Evolutionary conservation across 805 yeast genomes (phyloP).

Genomic region (Blastobotrys attinorum): DNA sequence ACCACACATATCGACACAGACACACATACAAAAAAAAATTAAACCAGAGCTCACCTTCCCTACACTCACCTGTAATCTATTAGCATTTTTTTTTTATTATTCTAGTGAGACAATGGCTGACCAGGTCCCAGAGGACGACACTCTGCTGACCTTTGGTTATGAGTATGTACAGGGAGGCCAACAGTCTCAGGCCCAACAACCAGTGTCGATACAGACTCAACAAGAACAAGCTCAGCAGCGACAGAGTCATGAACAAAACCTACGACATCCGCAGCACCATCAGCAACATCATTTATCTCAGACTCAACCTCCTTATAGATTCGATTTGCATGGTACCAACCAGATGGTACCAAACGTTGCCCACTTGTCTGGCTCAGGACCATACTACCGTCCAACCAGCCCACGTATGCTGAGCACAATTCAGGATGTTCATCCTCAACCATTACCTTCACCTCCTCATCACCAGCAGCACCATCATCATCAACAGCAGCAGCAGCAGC

Average conservation of each 20-base stretch:
- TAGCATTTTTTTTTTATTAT: no score
- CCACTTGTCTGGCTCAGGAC: neutral
- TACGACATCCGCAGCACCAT: constrained; percentile 6
- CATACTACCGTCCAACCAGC: neutral
- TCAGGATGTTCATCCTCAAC: constrained; percentile 6
- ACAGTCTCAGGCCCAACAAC: neutral
- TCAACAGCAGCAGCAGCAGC: neutral
- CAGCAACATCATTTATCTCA: constrained; percentile 8
- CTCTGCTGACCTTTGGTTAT: constrained; percentile 7
- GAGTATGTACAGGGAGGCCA: neutral
- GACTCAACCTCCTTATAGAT: neutral
- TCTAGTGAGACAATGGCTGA: constrained; percentile 8
- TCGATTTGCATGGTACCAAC: neutral
- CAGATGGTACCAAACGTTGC: neutral
- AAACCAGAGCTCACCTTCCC: no score
- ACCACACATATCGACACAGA: constrained; percentile 97
- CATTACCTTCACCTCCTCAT: constrained; percentile 1
- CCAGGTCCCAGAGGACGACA: constrained; percentile 9
- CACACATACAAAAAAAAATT: no score
- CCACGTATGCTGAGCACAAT: neutral
- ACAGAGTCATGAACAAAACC: constrained; percentile 6
- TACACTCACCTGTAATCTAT: no score
- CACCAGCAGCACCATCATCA: neutral
- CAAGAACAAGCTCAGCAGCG: constrained; percentile 7
- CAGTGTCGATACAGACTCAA: neutral